Conservation (phyloP, 2,329 filamentous ascomycete species). For the Teratosphaeria viscida region DNA sequence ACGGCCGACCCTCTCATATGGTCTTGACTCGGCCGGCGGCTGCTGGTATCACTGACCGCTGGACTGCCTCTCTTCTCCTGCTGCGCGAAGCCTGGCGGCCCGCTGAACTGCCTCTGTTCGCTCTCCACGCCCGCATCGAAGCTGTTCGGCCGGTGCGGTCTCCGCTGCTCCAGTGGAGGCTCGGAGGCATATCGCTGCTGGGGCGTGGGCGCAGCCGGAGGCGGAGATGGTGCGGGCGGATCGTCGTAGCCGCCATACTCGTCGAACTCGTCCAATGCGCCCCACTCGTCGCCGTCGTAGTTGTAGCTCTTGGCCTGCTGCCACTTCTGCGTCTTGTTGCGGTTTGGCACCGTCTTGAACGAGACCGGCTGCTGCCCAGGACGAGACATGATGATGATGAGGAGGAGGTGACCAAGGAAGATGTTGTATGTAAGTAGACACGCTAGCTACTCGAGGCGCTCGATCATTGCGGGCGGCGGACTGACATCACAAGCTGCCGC, state of each 20-base stretch:
- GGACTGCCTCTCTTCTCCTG: slow-evolving; percentile 3
- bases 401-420: no score
- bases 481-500: not conserved
- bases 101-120: slow-evolving; percentile 37
- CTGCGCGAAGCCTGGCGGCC: slow-evolving; percentile 6
- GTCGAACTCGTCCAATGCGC: slow-evolving; percentile 50
- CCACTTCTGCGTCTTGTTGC: slow-evolving; percentile 90
- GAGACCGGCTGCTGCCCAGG: slow-evolving; percentile 35
- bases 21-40: slow-evolving; percentile 3
- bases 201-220: slow-evolving; percentile 25
- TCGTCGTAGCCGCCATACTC: slow-evolving; percentile 43
- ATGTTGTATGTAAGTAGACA: not conserved
- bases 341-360: slow-evolving; percentile 79
- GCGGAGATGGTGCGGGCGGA: slow-evolving; percentile 25
- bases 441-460: not conserved
- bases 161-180: slow-evolving; percentile 11
- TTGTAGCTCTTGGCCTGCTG: slow-evolving; percentile 75
- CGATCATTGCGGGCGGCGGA: not conserved
- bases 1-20: not conserved
- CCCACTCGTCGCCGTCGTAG: slow-evolving; percentile 94
- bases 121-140: slow-evolving; percentile 43
- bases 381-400: not conserved
- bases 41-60: slow-evolving; percentile 1
- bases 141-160: slow-evolving; percentile 34
- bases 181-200: slow-evolving; percentile 30